Evolutionary conservation across 2,329 filamentous ascomycete genomes (phyloP), one percentile per base, ranked within the genome.

Genomic region (Chalaropsis thielavioides): DNA sequence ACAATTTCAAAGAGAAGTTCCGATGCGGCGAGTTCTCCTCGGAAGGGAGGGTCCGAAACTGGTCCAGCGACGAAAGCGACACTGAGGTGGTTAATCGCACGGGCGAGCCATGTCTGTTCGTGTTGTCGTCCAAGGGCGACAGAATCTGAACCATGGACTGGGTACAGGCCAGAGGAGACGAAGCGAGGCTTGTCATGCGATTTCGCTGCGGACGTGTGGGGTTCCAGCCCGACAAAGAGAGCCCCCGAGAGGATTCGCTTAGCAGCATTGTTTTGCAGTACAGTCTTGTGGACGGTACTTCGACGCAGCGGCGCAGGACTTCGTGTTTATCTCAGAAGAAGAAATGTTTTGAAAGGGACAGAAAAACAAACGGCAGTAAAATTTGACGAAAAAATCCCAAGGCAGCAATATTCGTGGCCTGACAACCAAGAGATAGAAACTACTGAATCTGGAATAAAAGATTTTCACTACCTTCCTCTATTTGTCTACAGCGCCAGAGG

Each of bases 1-100:
- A n/a, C 27, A 66, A 22, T 61, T 66, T 66, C 43, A 66, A 41
- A 10, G 54, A 63, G 40, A 60, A 63, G 31, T 63, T 63, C 27
- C 46, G 62, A 46, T 60, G 44, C 22, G 64, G 43, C n/a, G 41
- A 61, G n/a, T 15, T 54, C 35, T 60, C 41, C 27, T n/a, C 35
- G n/a, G 22, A 17, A 22, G 31, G 43, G 27, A 63, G 38, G 7
- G 24, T 56, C 13, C 54, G 61, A 43, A 35, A 54, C 13, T 61
- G 24, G 15, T 56, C 61, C 8, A 66, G 40, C 13, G 41, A 60
- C 11, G 61, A 66, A 2, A 60, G 35, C 17, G 64, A 63, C 19
- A 66, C 19, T n/a, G 51, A 44, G 27, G 61, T 60, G 17, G 43
- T 62, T 13, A 62, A 49, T 17, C 54, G 54, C n/a, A 35, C n/a